Evolutionary conservation across 2,329 filamentous ascomycete species (phyloP), one percentile per base, ranked within the genome.

Genomic region (Aspergillus pseudotamarii): DNA sequence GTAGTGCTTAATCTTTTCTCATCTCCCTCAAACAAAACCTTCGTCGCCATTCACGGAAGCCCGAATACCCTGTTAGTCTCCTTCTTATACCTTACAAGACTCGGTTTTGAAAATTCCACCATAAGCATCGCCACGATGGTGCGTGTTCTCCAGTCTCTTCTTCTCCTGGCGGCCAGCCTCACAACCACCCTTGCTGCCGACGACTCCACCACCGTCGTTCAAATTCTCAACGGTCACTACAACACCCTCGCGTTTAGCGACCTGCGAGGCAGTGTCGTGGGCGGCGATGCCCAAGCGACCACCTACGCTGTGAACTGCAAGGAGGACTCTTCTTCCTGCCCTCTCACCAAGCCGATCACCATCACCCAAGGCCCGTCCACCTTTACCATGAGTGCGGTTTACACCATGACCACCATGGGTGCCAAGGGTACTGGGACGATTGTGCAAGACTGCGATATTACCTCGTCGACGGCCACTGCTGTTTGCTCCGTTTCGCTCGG

Each of bases 301-400:
- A 67, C 64, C 19, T 51, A 68, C 19, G 66, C 66, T 32, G 10
- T 71, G 4, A 51, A 61, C 11, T 71, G 69, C 48, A 43, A 57
- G 8, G 28, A 26, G 21, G 45, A 21, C 21, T 30, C 55, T 38
- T 46, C 30, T 8, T 21, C 23, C 6, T 71, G 68, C 59, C 57
- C 32, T 4, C 55, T 64, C 9, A 41, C 57, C 4, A 60, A 58
- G 16, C 68, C 67, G 2, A 14, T 67, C 12, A 71, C 69, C 56
- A 28, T 68, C 4, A 69, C 67, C 28, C 58, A 67, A 43, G 68
- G 69, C 5, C 68, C 67, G 10, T 71, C 69, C 14, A 71, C 68
- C 55, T 68, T 58, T 38, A 58, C 58, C 28, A 30, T 65, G 26
- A 61, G 56, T 23, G 64, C 65, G n/a, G 56, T 63, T 28, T 63